Conservation (phyloP, 1,284 basidiomycete genomes). For the Meripilus lineatus region DNA sequence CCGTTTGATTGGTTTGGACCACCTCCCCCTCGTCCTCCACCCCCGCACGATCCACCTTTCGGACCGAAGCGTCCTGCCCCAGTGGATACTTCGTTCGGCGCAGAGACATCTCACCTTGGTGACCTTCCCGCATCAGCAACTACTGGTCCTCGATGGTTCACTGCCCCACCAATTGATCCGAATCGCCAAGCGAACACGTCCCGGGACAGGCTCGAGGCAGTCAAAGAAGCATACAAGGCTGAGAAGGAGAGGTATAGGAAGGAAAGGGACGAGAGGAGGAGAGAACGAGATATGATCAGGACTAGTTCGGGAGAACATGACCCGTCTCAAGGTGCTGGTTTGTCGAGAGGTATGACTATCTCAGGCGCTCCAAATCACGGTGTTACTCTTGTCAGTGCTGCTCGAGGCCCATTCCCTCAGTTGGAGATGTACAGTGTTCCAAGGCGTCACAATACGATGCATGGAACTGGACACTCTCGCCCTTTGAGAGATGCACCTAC, state of each 20-base stretch:
- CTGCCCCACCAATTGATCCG: no score
- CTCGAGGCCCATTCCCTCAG: slow-evolving; percentile 51
- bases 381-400: slow-evolving; percentile 45
- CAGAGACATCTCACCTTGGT: background rate
- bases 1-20: no score
- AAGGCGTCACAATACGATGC: slow-evolving; percentile 24
- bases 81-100: background rate
- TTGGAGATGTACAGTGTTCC: slow-evolving; percentile 52
- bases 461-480: slow-evolving; percentile 17
- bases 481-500: background rate
- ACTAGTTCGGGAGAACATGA: background rate
- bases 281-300: slow-evolving; percentile 28
- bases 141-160: background rate
- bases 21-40: slow-evolving; percentile 7
- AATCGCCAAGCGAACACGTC: no score
- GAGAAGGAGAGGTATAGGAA: slow-evolving; percentile 65
- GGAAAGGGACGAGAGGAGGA: slow-evolving; percentile 48
- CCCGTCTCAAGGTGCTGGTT: background rate
- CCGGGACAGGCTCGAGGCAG: slow-evolving; percentile 58
- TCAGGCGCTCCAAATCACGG: background rate
- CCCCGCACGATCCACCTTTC: slow-evolving; percentile 7
- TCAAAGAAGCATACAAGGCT: slow-evolving; percentile 59
- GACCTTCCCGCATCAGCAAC: background rate
- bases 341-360: background rate
- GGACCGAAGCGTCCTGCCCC: background rate